Evolutionary conservation across 352 stramenopile genomes (phyloP).

Genomic region (Pythium vanterpoolii): DNA sequence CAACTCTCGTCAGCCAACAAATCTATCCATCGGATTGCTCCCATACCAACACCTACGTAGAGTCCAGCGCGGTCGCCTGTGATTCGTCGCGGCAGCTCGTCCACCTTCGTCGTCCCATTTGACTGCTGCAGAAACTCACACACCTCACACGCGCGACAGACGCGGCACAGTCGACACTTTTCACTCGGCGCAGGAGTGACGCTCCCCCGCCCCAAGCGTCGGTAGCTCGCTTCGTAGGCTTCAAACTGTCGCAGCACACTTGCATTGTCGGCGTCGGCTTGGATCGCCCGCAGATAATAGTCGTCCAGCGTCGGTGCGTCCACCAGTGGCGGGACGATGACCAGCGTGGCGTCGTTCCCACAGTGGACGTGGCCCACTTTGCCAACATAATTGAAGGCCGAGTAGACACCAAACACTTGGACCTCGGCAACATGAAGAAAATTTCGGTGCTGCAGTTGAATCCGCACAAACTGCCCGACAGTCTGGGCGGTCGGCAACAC

Average conservation of each 20-base stretch:
- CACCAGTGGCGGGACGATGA: slow-evolving; percentile 65
- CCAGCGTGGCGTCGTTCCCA: slow-evolving; percentile 87
- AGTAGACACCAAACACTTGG: slow-evolving; percentile 91
- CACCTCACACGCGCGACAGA: slow-evolving; percentile 82
- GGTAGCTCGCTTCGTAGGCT: slow-evolving; percentile 79
- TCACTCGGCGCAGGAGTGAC: slow-evolving; percentile 17
- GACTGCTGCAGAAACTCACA: slow-evolving; percentile 73
- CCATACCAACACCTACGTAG: slow-evolving; percentile 28
- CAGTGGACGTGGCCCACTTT: slow-evolving; percentile 73
- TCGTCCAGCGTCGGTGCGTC: slow-evolving; percentile 51
- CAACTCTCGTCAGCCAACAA: not conserved
- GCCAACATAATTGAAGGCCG: slow-evolving; percentile 78
- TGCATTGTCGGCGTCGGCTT: slow-evolving; percentile 88
- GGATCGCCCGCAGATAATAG: slow-evolving; percentile 87
- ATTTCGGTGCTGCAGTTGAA: slow-evolving; percentile 88
- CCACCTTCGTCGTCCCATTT: slow-evolving; percentile 25
- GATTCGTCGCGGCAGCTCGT: slow-evolving; percentile 24
- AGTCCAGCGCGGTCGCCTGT: slow-evolving; percentile 57
- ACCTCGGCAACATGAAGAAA: slow-evolving; percentile 91
- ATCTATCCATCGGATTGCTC: too few species aligned
- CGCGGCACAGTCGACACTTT: slow-evolving; percentile 78
- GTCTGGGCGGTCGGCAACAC: slow-evolving; percentile 79
- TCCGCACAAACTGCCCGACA: slow-evolving; percentile 69
- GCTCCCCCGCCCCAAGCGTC: slow-evolving; percentile 61
- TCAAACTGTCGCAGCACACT: slow-evolving; percentile 89